Evolutionary conservation across 176 grass and related monocot species (phyloP).

Genomic region (Avena sativa): DNA sequence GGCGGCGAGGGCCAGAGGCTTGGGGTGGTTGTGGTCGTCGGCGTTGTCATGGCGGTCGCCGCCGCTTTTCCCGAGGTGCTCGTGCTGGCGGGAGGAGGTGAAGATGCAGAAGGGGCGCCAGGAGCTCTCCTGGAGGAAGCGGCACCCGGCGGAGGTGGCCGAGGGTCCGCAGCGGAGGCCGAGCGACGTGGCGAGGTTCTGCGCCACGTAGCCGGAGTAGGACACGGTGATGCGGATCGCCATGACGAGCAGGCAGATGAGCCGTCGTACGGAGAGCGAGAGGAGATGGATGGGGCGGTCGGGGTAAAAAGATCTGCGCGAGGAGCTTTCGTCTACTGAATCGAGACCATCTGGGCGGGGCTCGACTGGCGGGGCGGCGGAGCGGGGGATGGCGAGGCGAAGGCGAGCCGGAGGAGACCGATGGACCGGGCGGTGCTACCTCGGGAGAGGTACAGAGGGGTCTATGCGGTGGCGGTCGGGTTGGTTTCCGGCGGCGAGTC

Average conservation of each 20-base stretch:
- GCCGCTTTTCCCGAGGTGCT: constrained; percentile 31
- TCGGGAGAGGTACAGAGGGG: not conserved
- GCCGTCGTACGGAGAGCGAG: constrained; percentile 45
- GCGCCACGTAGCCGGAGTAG: constrained; percentile 85
- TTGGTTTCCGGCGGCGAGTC: constrained; percentile 30
- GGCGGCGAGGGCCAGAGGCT: constrained; percentile 23
- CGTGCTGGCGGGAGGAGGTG: constrained; percentile 52
- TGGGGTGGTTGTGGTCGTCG: constrained; percentile 49
- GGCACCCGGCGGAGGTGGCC: constrained; percentile 47
- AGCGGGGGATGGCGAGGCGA: not conserved
- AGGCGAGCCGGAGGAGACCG: not conserved
- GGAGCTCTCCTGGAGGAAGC: constrained; percentile 51
- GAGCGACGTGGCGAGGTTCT: constrained; percentile 59
- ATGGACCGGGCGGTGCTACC: not conserved
- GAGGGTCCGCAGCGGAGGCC: constrained; percentile 47
- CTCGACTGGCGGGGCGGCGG: constrained; percentile 1
- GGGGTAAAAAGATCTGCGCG: not conserved
- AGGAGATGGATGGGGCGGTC: constrained; percentile 44
- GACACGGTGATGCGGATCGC: constrained; percentile 91
- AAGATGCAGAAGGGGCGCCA: constrained; percentile 71
- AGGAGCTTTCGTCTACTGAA: not conserved
- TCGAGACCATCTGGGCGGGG: not conserved
- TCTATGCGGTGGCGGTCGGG: not conserved
- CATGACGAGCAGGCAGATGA: constrained; percentile 65
- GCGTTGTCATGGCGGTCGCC: constrained; percentile 22